These are phyloP conservation scores for Pleurotus giganteus DNA, from an alignment of 768 basidiomycete species.

Conservation along the genomic window DNA sequence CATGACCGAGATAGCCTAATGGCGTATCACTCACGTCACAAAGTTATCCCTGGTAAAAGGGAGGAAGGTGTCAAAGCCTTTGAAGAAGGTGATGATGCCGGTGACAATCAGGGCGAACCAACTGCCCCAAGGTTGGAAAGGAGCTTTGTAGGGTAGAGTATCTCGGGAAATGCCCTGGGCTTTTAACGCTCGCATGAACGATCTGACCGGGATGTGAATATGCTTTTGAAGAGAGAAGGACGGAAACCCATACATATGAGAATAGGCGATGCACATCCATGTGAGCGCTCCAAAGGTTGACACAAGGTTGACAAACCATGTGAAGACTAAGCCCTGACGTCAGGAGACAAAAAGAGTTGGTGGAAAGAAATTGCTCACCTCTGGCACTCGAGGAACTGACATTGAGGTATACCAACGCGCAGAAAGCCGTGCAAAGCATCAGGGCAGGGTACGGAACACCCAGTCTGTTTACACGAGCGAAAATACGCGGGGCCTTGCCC, in stretches of 20 bases:
- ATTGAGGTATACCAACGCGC: slow-evolving; percentile 57
- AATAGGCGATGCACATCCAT: slow-evolving; percentile 52
- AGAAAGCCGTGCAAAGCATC: slow-evolving; percentile 53
- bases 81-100: slow-evolving; percentile 54
- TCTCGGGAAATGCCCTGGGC: slow-evolving; percentile 41
- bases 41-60: slow-evolving; percentile 56
- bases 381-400: slow-evolving; percentile 47
- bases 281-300: slow-evolving; percentile 48
- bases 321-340: slow-evolving; percentile 43
- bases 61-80: slow-evolving; percentile 51
- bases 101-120: slow-evolving; percentile 58
- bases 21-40: slow-evolving; percentile 46
- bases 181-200: slow-evolving; percentile 43
- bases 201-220: slow-evolving; percentile 21
- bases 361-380: too few relatives aligned
- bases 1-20: background rate
- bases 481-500: slow-evolving; percentile 46
- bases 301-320: slow-evolving; percentile 48
- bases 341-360: too few relatives aligned
- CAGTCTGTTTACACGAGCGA: slow-evolving; percentile 39
- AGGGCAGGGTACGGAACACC: slow-evolving; percentile 54
- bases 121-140: slow-evolving; percentile 62
- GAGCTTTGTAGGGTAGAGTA: slow-evolving; percentile 48
- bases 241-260: slow-evolving; percentile 51
- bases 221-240: background rate